Evolutionary conservation across 306 rosid species (phyloP).

Genomic region (Fagus crenata): DNA sequence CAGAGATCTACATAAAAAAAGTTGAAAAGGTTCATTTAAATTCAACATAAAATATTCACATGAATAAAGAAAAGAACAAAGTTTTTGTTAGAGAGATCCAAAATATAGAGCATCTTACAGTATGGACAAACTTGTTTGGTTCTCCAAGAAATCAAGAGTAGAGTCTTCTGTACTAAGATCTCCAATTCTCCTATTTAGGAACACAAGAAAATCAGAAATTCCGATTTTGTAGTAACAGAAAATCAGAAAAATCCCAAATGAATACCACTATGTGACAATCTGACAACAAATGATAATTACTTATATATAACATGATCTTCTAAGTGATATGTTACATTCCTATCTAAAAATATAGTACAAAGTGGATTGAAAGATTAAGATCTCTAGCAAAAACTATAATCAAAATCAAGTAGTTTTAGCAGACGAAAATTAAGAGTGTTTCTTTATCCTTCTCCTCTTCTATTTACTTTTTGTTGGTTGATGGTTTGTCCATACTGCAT

Average conservation of each 20-base stretch:
- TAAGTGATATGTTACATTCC: neutral
- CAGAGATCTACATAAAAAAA: constrained; percentile 23
- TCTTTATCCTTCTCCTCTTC: neutral
- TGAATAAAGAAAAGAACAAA: neutral
- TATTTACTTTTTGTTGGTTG: neutral
- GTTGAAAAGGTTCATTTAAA: neutral
- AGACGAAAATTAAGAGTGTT: neutral
- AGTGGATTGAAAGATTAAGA: too few species aligned
- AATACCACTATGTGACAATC: neutral
- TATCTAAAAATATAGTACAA: neutral
- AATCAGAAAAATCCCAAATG: neutral
- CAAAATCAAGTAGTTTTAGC: neutral
- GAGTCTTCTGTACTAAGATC: constrained; percentile 37
- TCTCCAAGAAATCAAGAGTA: constrained; percentile 35
- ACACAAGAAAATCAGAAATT: neutral
- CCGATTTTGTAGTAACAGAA: neutral
- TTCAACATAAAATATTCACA: neutral
- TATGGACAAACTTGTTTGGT: constrained; percentile 35
- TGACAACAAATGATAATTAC: neutral
- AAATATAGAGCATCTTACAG: constrained; percentile 26
- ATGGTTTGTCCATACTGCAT: neutral
- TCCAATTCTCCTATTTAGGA: constrained; percentile 38
- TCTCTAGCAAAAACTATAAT: neutral
- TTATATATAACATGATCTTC: neutral
- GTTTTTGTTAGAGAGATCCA: neutral